Percentiles rank a stretch among this genome's conserved stretches.
phyloP scores from a whole-genome alignment of 192 early-diverging fungal genomes.

The Rhizoclosmatium sp. region DNA sequence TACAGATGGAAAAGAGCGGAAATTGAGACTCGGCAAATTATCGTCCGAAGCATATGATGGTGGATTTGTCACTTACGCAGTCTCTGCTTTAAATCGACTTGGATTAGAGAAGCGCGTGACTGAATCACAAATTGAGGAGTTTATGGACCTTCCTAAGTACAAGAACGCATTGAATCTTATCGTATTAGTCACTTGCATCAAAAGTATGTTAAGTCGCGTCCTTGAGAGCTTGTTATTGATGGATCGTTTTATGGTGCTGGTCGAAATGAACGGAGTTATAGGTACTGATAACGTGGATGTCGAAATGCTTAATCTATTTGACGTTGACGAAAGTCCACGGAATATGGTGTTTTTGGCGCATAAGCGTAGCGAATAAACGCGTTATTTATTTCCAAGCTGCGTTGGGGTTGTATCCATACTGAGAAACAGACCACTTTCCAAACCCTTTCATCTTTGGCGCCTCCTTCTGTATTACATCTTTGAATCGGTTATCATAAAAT shows the following conservation, averaged over 20 bases:
- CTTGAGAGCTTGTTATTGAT: slow-evolving; percentile 40
- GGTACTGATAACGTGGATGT: background rate
- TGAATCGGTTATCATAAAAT: slow-evolving; percentile 35
- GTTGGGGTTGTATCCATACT: slow-evolving; percentile 49
- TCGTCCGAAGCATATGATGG: slow-evolving; percentile 9
- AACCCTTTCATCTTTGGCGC: slow-evolving; percentile 51
- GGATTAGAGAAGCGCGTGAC: slow-evolving; percentile 8
- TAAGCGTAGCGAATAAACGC: slow-evolving; percentile 2
- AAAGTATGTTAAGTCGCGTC: slow-evolving; percentile 36
- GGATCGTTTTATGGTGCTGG: slow-evolving; percentile 26
- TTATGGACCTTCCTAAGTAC: slow-evolving; percentile 14
- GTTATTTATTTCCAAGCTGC: slow-evolving; percentile 14
- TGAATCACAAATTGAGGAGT: slow-evolving; percentile 12
- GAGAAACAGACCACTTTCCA: slow-evolving; percentile 54
- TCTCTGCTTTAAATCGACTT: slow-evolving; percentile 16
- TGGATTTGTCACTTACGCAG: slow-evolving; percentile 6
- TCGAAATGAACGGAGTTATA: slow-evolving; percentile 1
- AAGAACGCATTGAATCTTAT: slow-evolving; percentile 25
- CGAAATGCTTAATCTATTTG: slow-evolving; percentile 41
- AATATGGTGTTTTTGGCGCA: slow-evolving; percentile 36
- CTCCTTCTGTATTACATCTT: slow-evolving; percentile 9
- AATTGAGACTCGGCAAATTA: slow-evolving; percentile 27
- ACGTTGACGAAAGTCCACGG: slow-evolving; percentile 31
- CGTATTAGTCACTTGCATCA: slow-evolving; percentile 20
- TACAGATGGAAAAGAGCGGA: slow-evolving; percentile 4